phyloP scores from a whole-genome alignment of 345 rosid genomes.

The Heritiera littoralis region DNA sequence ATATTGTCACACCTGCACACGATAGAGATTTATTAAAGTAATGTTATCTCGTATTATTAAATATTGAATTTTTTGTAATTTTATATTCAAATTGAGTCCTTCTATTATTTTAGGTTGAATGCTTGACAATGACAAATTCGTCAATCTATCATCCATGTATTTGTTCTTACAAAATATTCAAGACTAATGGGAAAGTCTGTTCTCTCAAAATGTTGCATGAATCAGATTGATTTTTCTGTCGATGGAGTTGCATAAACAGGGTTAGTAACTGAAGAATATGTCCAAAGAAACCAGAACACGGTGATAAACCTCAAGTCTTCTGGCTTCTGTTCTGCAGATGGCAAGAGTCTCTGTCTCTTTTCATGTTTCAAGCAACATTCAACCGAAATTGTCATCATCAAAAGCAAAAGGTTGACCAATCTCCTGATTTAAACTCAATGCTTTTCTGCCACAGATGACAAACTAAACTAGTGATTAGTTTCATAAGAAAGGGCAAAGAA shows the following conservation, averaged over 20 bases:
- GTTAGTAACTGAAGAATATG: conserved; percentile 25
- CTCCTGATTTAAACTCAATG: not conserved
- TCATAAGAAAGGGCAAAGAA: not conserved
- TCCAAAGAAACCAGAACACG: not conserved
- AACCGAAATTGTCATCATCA: conserved; percentile 35
- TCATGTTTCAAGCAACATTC: conserved; percentile 63
- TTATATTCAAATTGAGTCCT: too few relatives aligned
- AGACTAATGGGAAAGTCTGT: too few relatives aligned
- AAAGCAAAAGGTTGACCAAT: not conserved
- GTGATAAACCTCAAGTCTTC: conserved; percentile 50
- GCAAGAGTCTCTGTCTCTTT: conserved; percentile 56
- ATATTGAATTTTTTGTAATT: too few relatives aligned
- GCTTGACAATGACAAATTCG: too few relatives aligned
- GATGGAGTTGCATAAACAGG: conserved; percentile 43
- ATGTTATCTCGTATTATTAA: too few relatives aligned
- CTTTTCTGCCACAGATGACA: not conserved
- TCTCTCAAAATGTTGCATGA: too few relatives aligned
- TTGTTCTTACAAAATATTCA: not conserved
- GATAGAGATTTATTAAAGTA: too few relatives aligned
- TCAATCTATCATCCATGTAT: not conserved
- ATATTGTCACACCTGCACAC: too few relatives aligned
- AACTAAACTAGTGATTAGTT: too few relatives aligned
- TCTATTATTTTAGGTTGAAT: too few relatives aligned
- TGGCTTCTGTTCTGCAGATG: conserved; percentile 56
- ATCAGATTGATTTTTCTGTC: not conserved